Evolutionary conservation across 441 rosid genomes (phyloP).

Genomic region (Gossypium trilobum): DNA sequence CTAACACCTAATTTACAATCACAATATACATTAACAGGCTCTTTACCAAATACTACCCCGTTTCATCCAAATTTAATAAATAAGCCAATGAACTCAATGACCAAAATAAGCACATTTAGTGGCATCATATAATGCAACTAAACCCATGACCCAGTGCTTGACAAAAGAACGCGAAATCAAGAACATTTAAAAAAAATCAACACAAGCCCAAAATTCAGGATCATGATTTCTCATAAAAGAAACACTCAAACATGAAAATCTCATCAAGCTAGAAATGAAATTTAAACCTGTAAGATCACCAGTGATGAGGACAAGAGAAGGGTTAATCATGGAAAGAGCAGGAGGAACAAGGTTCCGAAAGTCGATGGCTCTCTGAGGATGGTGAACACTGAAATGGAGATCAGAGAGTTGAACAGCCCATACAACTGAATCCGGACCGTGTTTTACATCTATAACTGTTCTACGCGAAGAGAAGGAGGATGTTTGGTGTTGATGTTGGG

Average conservation of each 20-base stretch:
- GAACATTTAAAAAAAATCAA: not conserved
- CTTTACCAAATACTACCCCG: not conserved
- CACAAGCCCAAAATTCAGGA: slow-evolving; percentile 1
- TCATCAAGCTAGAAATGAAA: not conserved
- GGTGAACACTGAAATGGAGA: slow-evolving; percentile 91
- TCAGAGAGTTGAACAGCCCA: slow-evolving; percentile 95
- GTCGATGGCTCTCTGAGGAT: slow-evolving; percentile 69
- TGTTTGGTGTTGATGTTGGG: slow-evolving; percentile 7
- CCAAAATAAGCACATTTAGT: too few species aligned
- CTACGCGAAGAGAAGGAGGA: slow-evolving; percentile 20
- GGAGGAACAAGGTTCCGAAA: slow-evolving; percentile 49
- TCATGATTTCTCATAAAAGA: not conserved
- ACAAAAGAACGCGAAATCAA: too few species aligned
- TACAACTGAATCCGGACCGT: slow-evolving; percentile 57
- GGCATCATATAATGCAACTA: too few species aligned
- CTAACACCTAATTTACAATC: not conserved
- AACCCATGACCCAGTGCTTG: too few species aligned
- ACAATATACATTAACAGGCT: not conserved
- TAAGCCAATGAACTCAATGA: too few species aligned
- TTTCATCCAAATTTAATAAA: not conserved
- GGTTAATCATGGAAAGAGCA: slow-evolving; percentile 65
- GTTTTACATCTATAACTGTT: slow-evolving; percentile 44
- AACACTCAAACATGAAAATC: not conserved
- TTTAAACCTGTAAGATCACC: slow-evolving; percentile 87
- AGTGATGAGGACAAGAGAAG: slow-evolving; percentile 75